phyloP scores from a whole-genome alignment of 2,329 filamentous ascomycete species.

The Cadophora gregata region DNA sequence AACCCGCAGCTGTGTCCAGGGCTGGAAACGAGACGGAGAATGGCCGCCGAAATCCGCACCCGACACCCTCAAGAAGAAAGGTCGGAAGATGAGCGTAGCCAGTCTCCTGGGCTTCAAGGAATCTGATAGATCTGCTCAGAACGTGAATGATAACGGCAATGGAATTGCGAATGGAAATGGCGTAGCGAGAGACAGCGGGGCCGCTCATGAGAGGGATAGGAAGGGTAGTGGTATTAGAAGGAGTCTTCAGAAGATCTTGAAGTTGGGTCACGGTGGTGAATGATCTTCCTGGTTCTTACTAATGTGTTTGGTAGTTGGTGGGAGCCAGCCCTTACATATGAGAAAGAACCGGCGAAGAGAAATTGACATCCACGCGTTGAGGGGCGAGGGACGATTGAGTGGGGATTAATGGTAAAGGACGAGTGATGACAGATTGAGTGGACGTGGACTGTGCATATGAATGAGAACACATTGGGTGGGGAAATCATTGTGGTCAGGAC shows the following conservation, averaged over 20 bases:
- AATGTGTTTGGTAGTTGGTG: constrained; percentile 14
- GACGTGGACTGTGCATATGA: not conserved
- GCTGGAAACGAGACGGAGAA: constrained; percentile 92
- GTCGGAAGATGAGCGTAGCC: constrained; percentile 40
- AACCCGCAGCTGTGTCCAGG: constrained; percentile 79
- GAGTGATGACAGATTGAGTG: not conserved
- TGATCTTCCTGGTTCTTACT: constrained; percentile 10
- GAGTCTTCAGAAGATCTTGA: constrained; percentile 26
- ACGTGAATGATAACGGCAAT: not conserved
- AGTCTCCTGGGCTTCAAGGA: constrained; percentile 39
- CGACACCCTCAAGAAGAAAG: constrained; percentile 43
- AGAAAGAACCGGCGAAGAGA: not conserved
- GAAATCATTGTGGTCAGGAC: not conserved
- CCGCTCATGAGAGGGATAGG: constrained; percentile 6
- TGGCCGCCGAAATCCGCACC: constrained; percentile 76
- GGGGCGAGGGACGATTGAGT: not conserved
- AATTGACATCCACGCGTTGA: not conserved
- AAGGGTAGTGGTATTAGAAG: constrained; percentile 15
- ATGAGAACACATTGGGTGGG: not conserved
- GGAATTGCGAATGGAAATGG: not conserved
- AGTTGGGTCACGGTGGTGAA: constrained; percentile 20
- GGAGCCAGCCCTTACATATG: constrained; percentile 11
- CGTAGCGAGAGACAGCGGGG: not conserved
- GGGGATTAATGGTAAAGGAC: not conserved
- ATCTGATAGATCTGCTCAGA: constrained; percentile 17